phyloP scores from a whole-genome alignment of 176 grass and related monocot species.

The Tuctoria greenei region DNA sequence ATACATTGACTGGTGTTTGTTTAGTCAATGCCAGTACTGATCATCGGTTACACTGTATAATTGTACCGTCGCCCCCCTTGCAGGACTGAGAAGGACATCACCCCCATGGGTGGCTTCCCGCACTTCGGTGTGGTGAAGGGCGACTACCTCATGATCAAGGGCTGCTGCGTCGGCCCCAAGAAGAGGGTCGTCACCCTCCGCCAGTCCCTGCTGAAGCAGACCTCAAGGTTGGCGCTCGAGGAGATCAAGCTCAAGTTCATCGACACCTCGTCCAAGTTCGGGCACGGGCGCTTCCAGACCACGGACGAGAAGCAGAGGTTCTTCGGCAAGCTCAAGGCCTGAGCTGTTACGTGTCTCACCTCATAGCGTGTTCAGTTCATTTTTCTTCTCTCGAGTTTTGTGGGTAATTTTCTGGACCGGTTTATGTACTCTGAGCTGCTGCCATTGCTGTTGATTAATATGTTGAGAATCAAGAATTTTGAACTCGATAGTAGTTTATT shows the following conservation, averaged over 20 bases:
- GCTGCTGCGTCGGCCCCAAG: slow-evolving; percentile 86
- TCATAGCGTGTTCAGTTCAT: background rate
- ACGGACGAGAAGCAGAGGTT: slow-evolving; percentile 86
- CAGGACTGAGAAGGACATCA: slow-evolving; percentile 97
- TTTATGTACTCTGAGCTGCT: slow-evolving; percentile 29
- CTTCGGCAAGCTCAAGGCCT: slow-evolving; percentile 66
- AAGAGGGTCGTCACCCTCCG: slow-evolving; percentile 94
- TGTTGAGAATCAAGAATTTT: slow-evolving; percentile 26
- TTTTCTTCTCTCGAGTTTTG: slow-evolving; percentile 22
- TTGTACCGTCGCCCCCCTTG: background rate
- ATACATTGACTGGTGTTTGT: background rate
- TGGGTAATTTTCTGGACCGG: slow-evolving; percentile 24
- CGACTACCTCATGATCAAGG: slow-evolving; percentile 95
- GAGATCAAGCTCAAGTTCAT: slow-evolving; percentile 97
- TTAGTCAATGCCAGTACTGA: too few relatives aligned
- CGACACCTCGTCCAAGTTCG: slow-evolving; percentile 95
- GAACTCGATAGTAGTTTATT: background rate
- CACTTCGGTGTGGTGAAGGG: slow-evolving; percentile 90
- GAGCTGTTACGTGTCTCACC: background rate
- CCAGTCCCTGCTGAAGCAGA: slow-evolving; percentile 87
- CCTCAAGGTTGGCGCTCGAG: slow-evolving; percentile 77
- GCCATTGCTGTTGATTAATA: background rate
- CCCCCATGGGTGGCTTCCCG: slow-evolving; percentile 91
- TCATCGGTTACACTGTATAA: background rate
- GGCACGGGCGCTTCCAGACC: slow-evolving; percentile 94